These are phyloP conservation scores for Saccharomyces pastorianus DNA, from an alignment of 1,139 yeast genomes.

Conservation along the genomic window DNA sequence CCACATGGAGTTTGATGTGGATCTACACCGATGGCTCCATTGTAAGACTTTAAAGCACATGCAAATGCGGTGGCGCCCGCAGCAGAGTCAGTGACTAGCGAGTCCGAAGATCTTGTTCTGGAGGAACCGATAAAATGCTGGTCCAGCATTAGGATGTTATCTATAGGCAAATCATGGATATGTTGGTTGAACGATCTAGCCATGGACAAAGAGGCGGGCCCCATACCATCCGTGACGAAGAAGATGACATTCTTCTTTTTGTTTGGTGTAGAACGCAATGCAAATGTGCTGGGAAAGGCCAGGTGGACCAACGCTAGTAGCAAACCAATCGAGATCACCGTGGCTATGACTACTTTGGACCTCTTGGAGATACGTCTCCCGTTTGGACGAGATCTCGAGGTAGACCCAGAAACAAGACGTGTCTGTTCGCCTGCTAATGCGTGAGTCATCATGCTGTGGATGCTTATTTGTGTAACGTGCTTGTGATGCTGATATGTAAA, in stretches of 20 bases:
- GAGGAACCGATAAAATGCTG: slow-evolving; percentile 64
- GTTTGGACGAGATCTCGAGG: neutral
- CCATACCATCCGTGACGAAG: slow-evolving; percentile 90
- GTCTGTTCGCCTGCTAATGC: neutral
- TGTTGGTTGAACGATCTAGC: slow-evolving; percentile 64
- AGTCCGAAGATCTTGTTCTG: slow-evolving; percentile 63
- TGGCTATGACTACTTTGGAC: neutral
- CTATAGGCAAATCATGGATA: slow-evolving; percentile 42
- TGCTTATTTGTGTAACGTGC: neutral
- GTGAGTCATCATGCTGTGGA: neutral
- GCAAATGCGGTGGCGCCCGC: slow-evolving; percentile 93
- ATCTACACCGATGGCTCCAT: slow-evolving; percentile 79
- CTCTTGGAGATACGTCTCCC: neutral
- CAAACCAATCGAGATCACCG: neutral
- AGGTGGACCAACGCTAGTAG: neutral
- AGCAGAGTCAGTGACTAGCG: slow-evolving; percentile 80
- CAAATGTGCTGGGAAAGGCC: neutral
- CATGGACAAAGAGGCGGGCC: slow-evolving; percentile 72
- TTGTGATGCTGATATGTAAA: neutral
- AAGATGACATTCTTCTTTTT: slow-evolving; percentile 59
- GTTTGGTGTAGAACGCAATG: slow-evolving; percentile 1
- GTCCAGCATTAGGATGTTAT: slow-evolving; percentile 55
- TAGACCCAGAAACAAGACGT: neutral
- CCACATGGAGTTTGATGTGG: slow-evolving; percentile 62
- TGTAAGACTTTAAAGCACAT: slow-evolving; percentile 69